These are phyloP conservation scores for Gracilaria vermiculophylla DNA, from an alignment of 23 red algal species.

Conservation along the genomic window DNA sequence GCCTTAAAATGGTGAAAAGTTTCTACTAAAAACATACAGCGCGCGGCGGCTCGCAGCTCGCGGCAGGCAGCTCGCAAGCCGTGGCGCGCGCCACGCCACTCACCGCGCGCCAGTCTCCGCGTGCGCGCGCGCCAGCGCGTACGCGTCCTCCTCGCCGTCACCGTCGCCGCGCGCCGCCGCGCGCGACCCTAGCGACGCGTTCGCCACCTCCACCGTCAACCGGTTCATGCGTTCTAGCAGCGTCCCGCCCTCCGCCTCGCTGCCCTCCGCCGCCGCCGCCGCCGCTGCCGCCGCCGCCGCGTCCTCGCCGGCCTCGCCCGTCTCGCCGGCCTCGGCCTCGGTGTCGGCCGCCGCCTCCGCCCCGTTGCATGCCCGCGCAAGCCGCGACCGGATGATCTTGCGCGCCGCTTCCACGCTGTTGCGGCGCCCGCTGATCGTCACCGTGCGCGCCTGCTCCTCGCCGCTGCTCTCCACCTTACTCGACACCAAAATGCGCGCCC, in stretches of 20 bases:
- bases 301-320: not conserved
- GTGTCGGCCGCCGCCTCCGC: not conserved
- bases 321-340: not conserved
- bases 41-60: no score
- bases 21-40: no score
- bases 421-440: not conserved
- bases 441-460: constrained; percentile 18
- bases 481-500: constrained; percentile 66
- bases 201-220: no score
- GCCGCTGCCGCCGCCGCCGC: not conserved
- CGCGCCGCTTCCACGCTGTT: not conserved
- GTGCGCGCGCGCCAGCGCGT: no score
- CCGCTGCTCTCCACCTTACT: constrained; percentile 38
- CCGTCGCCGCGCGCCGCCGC: not conserved
- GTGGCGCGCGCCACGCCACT: no score
- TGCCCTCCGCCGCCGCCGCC: not conserved
- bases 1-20: no score
- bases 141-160: not conserved
- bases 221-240: no score
- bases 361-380: not conserved
- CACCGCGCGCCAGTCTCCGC: not conserved
- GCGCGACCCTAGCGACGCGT: no score
- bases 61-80: no score
- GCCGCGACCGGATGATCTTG: not conserved
- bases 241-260: no score